These are phyloP conservation scores for Centrapalus pauciflorus DNA, from an alignment of 129 eudicot species.

Conservation along the genomic window DNA sequence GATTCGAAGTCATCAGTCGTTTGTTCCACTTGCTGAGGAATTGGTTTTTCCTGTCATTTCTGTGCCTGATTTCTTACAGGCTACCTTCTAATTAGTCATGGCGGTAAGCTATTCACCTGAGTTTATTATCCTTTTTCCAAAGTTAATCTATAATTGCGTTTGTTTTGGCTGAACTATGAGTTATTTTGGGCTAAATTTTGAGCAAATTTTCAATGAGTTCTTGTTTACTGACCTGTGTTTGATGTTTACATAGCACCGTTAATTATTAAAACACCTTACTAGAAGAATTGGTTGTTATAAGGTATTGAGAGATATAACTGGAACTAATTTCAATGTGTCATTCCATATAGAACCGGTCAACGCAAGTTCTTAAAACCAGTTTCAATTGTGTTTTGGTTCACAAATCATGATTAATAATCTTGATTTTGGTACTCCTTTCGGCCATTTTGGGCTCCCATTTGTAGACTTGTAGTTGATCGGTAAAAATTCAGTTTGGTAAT, in stretches of 20 bases:
- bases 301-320: not conserved
- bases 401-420: not conserved
- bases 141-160: not conserved
- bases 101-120: constrained; percentile 37
- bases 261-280: not conserved
- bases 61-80: not conserved
- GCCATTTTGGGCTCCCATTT: not conserved
- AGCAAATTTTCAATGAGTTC: not conserved
- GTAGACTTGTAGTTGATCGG: too few relatives aligned
- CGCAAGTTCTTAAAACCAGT: not conserved
- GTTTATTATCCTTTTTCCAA: not conserved
- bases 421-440: not conserved
- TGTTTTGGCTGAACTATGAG: not conserved
- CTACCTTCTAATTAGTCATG: constrained; percentile 26
- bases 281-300: not conserved
- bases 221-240: constrained; percentile 9
- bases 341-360: not conserved
- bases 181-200: not conserved
- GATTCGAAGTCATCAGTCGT: not conserved
- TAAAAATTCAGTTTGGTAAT: not conserved
- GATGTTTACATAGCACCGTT: not conserved
- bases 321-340: not conserved
- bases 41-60: constrained; percentile 5
- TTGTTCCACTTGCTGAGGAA: not conserved
- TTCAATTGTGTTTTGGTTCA: not conserved